phyloP scores from a whole-genome alignment of 371 early-diverging fungal genomes.

The Circinella umbellata region DNA sequence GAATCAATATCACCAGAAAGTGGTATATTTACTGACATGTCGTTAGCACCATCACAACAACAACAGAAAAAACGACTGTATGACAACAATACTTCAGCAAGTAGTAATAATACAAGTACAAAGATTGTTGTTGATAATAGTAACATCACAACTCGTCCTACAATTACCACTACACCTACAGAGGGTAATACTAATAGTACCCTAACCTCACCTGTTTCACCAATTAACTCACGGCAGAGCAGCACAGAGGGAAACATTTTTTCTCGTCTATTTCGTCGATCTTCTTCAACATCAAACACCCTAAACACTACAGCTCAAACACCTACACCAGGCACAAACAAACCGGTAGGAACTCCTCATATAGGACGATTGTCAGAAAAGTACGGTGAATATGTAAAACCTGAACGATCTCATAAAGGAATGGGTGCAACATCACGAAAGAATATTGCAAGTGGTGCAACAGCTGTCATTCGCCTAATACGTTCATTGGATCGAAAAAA shows the following conservation, averaged over 20 bases:
- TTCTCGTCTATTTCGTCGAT: slow-evolving; percentile 3
- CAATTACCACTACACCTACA: background rate
- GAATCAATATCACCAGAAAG: slow-evolving; percentile 4
- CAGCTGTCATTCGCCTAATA: slow-evolving; percentile 43
- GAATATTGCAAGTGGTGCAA: slow-evolving; percentile 54
- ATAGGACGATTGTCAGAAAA: slow-evolving; percentile 31
- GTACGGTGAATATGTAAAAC: slow-evolving; percentile 47
- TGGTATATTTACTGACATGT: background rate
- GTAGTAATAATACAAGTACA: background rate
- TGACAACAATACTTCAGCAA: background rate
- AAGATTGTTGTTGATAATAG: background rate
- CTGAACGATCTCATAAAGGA: slow-evolving; percentile 28
- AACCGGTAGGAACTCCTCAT: background rate
- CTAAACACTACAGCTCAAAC: background rate
- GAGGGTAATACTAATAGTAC: background rate
- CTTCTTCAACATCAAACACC: background rate
- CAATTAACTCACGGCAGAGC: background rate
- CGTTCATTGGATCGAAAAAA: background rate
- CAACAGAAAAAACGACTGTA: slow-evolving; percentile 10
- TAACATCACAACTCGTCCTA: background rate
- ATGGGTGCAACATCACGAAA: slow-evolving; percentile 44
- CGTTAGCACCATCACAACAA: slow-evolving; percentile 6
- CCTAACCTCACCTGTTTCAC: background rate
- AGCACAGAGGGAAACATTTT: background rate
- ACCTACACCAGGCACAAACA: background rate